phyloP scores from a whole-genome alignment of 306 rosid species.

The Pterocarpus santalinus region DNA sequence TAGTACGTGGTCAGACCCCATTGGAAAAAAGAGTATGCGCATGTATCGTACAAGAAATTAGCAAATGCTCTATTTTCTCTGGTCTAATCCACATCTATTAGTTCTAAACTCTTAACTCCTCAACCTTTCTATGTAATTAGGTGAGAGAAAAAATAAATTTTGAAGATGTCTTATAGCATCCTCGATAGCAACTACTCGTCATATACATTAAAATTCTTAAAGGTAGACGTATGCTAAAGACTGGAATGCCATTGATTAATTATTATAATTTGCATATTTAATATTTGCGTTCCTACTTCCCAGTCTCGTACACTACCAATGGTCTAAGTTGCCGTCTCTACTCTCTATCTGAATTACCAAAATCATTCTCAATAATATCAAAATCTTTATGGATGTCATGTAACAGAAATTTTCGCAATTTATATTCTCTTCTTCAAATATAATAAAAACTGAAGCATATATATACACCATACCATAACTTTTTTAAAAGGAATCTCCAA shows the following conservation, averaged over 20 bases:
- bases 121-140: constrained; percentile 11
- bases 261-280: background rate
- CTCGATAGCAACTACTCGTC: constrained; percentile 6
- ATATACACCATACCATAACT: background rate
- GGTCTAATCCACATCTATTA: constrained; percentile 7
- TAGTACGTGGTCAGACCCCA: background rate
- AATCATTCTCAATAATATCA: constrained; percentile 3
- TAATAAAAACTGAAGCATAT: background rate
- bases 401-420: background rate
- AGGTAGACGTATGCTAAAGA: background rate
- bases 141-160: constrained; percentile 20
- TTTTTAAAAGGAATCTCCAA: constrained; percentile 4
- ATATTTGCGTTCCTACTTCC: background rate
- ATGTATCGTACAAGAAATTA: background rate
- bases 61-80: background rate
- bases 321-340: constrained; percentile 22
- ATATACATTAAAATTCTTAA: background rate
- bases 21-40: background rate
- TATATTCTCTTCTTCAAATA: background rate
- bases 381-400: background rate
- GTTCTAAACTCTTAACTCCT: background rate
- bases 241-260: background rate
- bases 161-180: constrained; percentile 8
- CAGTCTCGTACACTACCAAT: constrained; percentile 3
- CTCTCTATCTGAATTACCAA: background rate